These are phyloP conservation scores for Wickerhamomyces chaumierensis DNA, from an alignment of 805 yeast genomes.

Conservation along the genomic window DNA sequence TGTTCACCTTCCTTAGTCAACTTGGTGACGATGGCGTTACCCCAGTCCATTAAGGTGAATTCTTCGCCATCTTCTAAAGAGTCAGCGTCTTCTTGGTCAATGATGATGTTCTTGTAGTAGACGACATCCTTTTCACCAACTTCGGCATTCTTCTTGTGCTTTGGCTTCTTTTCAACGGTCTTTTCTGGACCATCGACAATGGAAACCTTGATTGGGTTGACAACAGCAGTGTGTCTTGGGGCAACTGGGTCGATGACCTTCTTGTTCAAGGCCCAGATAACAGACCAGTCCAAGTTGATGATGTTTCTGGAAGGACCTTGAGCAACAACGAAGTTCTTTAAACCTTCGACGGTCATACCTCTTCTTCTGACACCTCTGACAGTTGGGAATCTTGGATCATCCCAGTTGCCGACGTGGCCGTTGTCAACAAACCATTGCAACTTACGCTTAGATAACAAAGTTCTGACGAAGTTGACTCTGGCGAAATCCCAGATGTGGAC, in stretches of 20 bases:
- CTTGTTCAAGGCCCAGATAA: slow-evolving; percentile 96
- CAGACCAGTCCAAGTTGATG: slow-evolving; percentile 93
- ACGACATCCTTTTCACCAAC: slow-evolving; percentile 78
- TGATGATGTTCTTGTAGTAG: slow-evolving; percentile 47
- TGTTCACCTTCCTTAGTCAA: slow-evolving; percentile 49
- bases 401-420: slow-evolving; percentile 84
- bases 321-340: slow-evolving; percentile 82
- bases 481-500: slow-evolving; percentile 98
- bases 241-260: slow-evolving; percentile 95
- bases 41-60: slow-evolving; percentile 98
- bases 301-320: slow-evolving; percentile 98
- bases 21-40: slow-evolving; percentile 74
- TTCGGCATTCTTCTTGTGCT: slow-evolving; percentile 90
- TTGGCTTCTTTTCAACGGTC: slow-evolving; percentile 68
- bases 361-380: slow-evolving; percentile 99
- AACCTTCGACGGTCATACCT: slow-evolving; percentile 98
- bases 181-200: slow-evolving; percentile 59
- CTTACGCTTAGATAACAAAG: slow-evolving; percentile 92
- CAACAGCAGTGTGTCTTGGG: slow-evolving; percentile 87
- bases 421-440: slow-evolving; percentile 98
- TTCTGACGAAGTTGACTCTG: slow-evolving; percentile 92
- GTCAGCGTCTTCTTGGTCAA: slow-evolving; percentile 80
- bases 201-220: slow-evolving; percentile 59
- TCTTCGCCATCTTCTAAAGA: slow-evolving; percentile 79
- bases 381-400: slow-evolving; percentile 99